Evolutionary conservation across 148 eudicot species (phyloP).

Genomic region (Cornus florida): DNA sequence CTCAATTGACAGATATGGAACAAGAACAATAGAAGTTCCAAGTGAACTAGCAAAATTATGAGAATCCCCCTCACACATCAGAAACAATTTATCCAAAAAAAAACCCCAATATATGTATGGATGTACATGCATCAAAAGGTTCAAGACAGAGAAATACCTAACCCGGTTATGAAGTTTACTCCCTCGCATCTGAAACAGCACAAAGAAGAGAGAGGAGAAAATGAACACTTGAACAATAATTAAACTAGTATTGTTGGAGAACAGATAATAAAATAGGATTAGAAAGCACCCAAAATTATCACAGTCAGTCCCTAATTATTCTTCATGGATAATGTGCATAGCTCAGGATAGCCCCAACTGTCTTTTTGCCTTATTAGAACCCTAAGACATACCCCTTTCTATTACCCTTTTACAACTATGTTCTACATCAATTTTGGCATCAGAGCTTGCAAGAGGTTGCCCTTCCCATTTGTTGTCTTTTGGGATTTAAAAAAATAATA

Average conservation of each 20-base stretch:
- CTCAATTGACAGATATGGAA: neutral
- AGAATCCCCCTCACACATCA: too few relatives aligned
- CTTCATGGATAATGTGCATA: too few relatives aligned
- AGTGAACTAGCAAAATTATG: neutral
- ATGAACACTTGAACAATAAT: too few relatives aligned
- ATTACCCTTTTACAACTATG: too few relatives aligned
- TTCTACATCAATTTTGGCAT: too few relatives aligned
- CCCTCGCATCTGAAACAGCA: slow-evolving; percentile 72
- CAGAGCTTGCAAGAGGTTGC: too few relatives aligned
- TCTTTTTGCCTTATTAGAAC: too few relatives aligned
- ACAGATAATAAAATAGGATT: neutral
- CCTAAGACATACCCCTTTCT: too few relatives aligned
- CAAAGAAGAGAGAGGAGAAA: slow-evolving; percentile 7
- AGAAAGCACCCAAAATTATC: neutral
- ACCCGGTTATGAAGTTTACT: slow-evolving; percentile 94
- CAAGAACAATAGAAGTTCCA: neutral
- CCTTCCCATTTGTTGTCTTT: neutral
- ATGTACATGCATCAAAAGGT: neutral
- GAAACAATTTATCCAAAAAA: too few relatives aligned
- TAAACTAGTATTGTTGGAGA: neutral
- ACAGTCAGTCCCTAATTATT: too few relatives aligned
- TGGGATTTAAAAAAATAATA: neutral
- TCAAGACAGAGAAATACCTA: slow-evolving; percentile 50
- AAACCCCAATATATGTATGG: neutral
- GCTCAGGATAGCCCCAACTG: too few relatives aligned